Evolutionary conservation across 192 early-diverging fungal species (phyloP), one percentile per base, ranked within the genome.

Genomic region (Coemansia sp.): DNA sequence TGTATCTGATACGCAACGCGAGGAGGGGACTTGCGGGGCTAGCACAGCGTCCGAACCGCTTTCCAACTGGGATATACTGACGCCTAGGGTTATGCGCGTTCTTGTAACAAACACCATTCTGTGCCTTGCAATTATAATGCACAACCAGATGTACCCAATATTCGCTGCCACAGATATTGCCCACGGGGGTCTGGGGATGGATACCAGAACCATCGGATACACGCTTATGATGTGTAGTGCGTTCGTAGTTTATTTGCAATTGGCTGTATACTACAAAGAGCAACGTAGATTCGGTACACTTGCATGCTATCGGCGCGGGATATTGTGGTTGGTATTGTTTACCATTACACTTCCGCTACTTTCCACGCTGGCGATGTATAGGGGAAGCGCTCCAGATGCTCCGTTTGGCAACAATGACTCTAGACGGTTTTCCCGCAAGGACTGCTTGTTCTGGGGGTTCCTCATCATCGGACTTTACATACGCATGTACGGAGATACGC

Each of bases 101-200:
- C 49, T 80, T 46, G 59, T 38, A 0, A 64, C 53, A 11, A 73
- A 77, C 52, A 46, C 60, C 6, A 11, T 63, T 1, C 48, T 82
- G 60, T 66, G 53, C 23, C n/a, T n/a, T n/a, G n/a, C n/a, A n/a
- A n/a, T n/a, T n/a, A n/a, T n/a, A n/a, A n/a, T n/a, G n/a, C n/a
- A n/a, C n/a, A n/a, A n/a, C n/a, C n/a, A n/a, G n/a, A n/a, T n/a
- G n/a, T n/a, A n/a, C n/a, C n/a, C n/a, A n/a, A n/a, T n/a, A n/a
- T n/a, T n/a, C n/a, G n/a, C n/a, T n/a, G n/a, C n/a, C n/a, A n/a
- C n/a, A n/a, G n/a, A n/a, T n/a, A n/a, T n/a, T n/a, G n/a, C n/a
- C n/a, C n/a, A n/a, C n/a, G n/a, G n/a, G n/a, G n/a, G 88, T 4
- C 69, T 89, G 2, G 88, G 86, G 1, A 72, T 87, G 30, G 62